These are phyloP conservation scores for Colletotrichum sp. DNA, from an alignment of 2,329 filamentous ascomycete genomes.

Conservation along the genomic window DNA sequence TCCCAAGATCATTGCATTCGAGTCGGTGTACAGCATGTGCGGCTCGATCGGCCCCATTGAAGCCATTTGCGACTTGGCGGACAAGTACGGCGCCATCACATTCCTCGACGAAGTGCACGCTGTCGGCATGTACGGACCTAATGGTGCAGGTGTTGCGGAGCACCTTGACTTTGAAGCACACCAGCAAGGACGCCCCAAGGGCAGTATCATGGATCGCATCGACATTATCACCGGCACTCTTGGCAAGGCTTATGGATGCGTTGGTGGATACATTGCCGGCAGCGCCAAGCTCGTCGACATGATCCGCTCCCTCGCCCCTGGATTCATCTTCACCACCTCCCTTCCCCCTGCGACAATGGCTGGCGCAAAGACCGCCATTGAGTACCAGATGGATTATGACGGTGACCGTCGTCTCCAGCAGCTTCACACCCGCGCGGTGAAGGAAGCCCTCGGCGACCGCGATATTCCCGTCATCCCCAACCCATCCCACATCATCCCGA, in stretches of 20 bases:
- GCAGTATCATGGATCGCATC: constrained; percentile 92
- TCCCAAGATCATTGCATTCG: constrained; percentile 98
- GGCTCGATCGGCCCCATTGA: constrained; percentile 96
- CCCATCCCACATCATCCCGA: constrained; percentile 93
- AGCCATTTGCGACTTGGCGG: constrained; percentile 92
- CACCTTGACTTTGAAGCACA: constrained; percentile 95
- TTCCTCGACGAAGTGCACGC: constrained; percentile 99
- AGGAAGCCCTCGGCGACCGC: constrained; percentile 76
- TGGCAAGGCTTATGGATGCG: constrained; percentile 96
- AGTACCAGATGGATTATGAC: constrained; percentile 86
- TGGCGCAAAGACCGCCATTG: constrained; percentile 87
- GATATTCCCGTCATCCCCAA: constrained; percentile 98
- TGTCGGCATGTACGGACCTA: constrained; percentile 98
- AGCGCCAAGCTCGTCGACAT: constrained; percentile 87
- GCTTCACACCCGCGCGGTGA: constrained; percentile 93
- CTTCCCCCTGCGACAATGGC: constrained; percentile 97
- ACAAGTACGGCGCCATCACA: constrained; percentile 97
- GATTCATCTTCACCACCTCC: constrained; percentile 98
- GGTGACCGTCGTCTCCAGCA: constrained; percentile 93
- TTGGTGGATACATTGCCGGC: constrained; percentile 96
- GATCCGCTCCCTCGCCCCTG: constrained; percentile 91
- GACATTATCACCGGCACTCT: constrained; percentile 98
- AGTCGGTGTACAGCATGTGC: constrained; percentile 99
- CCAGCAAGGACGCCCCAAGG: constrained; percentile 72
- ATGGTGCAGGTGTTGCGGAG: constrained; percentile 94